Conservation (phyloP, 345 rosid genomes). For the Hibiscus syriacus region DNA sequence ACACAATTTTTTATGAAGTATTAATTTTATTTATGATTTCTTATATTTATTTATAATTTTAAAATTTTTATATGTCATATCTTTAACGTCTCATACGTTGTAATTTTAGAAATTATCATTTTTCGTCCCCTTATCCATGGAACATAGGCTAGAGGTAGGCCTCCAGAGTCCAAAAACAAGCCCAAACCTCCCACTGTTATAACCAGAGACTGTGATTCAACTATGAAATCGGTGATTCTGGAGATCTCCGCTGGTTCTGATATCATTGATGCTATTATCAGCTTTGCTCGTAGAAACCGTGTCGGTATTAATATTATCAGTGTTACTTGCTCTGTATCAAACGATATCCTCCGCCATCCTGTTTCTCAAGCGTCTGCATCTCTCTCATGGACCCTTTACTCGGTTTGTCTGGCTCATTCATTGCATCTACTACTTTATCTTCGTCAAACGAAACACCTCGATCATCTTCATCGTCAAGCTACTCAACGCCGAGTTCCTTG, state of each 20-base stretch:
- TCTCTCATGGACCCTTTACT: slow-evolving; percentile 42
- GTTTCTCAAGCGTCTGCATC: slow-evolving; percentile 30
- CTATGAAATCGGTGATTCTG: slow-evolving; percentile 42
- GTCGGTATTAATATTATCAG: slow-evolving; percentile 29
- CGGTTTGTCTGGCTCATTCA: slow-evolving; percentile 36
- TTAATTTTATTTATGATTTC: too few species aligned
- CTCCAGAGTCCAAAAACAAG: slow-evolving; percentile 55
- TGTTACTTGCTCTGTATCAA: slow-evolving; percentile 41
- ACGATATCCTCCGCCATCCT: slow-evolving; percentile 45
- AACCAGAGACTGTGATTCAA: slow-evolving; percentile 24
- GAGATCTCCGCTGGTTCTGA: slow-evolving; percentile 48
- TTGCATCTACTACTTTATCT: slow-evolving; percentile 6
- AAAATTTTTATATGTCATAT: too few species aligned
- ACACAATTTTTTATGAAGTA: too few species aligned
- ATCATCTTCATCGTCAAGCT: background rate
- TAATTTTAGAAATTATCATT: too few species aligned
- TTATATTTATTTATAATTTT: too few species aligned
- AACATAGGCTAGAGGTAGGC: slow-evolving; percentile 51
- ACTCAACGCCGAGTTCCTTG: background rate
- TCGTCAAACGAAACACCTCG: background rate
- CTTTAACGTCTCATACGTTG: too few species aligned
- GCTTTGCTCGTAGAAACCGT: slow-evolving; percentile 26
- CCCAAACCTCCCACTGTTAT: slow-evolving; percentile 46
- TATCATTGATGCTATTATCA: slow-evolving; percentile 30
- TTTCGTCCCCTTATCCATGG: too few species aligned